phyloP scores from a whole-genome alignment of 805 yeast species.

The Wickerhamiella qilinensis region DNA sequence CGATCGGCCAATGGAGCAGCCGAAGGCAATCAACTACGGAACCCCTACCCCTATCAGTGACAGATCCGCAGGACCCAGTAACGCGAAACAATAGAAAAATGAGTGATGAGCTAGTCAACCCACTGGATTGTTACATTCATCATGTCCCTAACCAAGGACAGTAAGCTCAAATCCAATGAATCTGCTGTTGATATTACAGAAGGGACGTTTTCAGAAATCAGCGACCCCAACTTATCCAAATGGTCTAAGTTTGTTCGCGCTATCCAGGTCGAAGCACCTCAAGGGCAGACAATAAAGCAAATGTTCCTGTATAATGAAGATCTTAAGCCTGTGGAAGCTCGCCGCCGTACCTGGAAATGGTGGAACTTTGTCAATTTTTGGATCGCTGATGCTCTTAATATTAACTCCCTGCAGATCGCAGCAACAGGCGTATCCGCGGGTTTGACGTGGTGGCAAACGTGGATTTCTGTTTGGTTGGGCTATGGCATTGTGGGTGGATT shows the following conservation, averaged over 20 bases:
- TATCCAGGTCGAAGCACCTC: not conserved
- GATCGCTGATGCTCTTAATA: slow-evolving; percentile 77
- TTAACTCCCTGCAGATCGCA: slow-evolving; percentile 82
- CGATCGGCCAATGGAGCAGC: no score
- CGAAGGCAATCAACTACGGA: no score
- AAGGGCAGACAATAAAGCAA: not conserved
- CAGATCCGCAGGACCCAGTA: no score
- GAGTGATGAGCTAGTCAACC: no score
- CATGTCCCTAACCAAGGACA: no score
- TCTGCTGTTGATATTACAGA: no score
- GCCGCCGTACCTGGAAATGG: slow-evolving; percentile 71
- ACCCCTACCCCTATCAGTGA: no score
- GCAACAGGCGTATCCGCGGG: slow-evolving; percentile 65
- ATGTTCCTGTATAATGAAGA: slow-evolving; percentile 55
- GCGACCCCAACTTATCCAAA: not conserved
- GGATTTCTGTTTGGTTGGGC: slow-evolving; percentile 79
- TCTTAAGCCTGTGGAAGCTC: slow-evolving; percentile 59
- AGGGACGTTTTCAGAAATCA: no score
- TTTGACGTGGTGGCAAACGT: slow-evolving; percentile 75
- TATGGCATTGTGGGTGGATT: slow-evolving; percentile 52
- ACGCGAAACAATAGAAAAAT: no score
- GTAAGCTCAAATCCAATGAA: no score
- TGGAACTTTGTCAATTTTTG: slow-evolving; percentile 62
- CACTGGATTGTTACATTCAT: no score
- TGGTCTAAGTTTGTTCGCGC: not conserved